Evolutionary conservation across 1,284 basidiomycete genomes (phyloP), one percentile per base, ranked within the genome.

Genomic region (Cryptococcus sp.): DNA sequence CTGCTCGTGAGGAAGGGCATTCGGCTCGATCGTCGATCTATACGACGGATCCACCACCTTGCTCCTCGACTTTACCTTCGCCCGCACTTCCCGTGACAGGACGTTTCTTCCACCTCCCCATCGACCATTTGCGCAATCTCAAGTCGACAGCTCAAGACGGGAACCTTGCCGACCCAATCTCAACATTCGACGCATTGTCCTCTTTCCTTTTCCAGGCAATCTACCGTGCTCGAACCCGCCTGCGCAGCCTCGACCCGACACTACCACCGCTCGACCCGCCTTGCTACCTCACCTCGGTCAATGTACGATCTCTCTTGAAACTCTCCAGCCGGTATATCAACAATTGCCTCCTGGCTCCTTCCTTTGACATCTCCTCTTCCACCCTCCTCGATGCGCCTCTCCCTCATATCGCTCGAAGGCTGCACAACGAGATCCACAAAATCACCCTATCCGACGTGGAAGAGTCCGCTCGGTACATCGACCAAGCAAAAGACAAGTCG

Each of bases 101-200:
- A 6, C 50, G 48, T 11, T 45, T 58, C 31, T 33, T 57, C 7
- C 51, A 41, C 34, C 49, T 50, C 39, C 26, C 48, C 5, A 16
- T 66, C 4, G 72, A 74, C 0, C 57, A 58, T 12, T 69, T 79
- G 0, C 51, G 62, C 0, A 61, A 66, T 6, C 70, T 79, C 16
- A 52, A 75, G 2, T 47, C 75, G 0, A 48, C 73, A 40, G 55
- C 63, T 0, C 55, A 45, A 2, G 65, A 67, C 26, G 31, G 35
- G 18, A 16, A 21, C 21, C 19, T 25, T 23, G 28, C 28, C 28
- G 28, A 31, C 14, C 48, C 41, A 31, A 47, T 53, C 6, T 51
- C 57, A 10, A 52, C 56, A 3, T 57, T 52, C 41, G 48, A 45
- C 43, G 51, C 54, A 5, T 45, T 57, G 28, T 35, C 46, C 16